Base-by-base conservation (phyloP, 2,329 filamentous ascomycete species). In the Incumbomyces delicatus region DNA sequence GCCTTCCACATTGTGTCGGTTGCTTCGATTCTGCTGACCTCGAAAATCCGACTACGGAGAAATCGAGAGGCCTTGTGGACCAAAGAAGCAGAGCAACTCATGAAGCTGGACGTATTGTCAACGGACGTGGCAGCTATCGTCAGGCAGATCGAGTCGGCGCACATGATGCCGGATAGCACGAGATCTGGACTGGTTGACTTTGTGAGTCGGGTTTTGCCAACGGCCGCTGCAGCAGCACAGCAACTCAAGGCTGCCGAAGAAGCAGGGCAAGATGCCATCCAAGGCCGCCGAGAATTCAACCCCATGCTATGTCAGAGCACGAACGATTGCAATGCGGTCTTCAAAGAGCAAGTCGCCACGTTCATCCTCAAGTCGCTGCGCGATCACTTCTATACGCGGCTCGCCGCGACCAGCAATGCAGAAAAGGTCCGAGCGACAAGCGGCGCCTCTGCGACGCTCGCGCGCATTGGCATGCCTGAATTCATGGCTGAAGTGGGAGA, bases 31-130 rank as follows among this genome's bases (percentile, higher is more conserved):
- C 65, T 83, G 2, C 66, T 83, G 31, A 81, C 77, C 0, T 78
- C 78, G 7, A 83, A 83, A 64, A 82, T 81, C 49, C 65, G 81
- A 3, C 71, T 83, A 29, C 79, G 80, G 56, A 76, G 79, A 6
- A 79, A 82, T 58, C 74, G 78, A 5, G 75, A 80, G 43, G 75
- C 74, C 12, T 74, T 78, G 47, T 83, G 79, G 79, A 80, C 80
- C 57, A 66, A 69, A 2, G 76, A 82, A 58, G 76, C 77, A 0
- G 70, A 71, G 37, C 72, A 78, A 8, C 74, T 83, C 47, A 72
- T 78, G 68, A 71, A 67, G n/a, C 55, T 72, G 29, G 65, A 69
- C 35, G 34, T 55, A 14, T 27, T 50, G 33, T 52, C 43, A 27
- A 65, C 67, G 42, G 62, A 61, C 29, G 57, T 61, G 1, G 63